Evolutionary conservation across 1,284 basidiomycete genomes (phyloP), one percentile per base, ranked within the genome.

Genomic region (Sanghuangporus sanghuang): DNA sequence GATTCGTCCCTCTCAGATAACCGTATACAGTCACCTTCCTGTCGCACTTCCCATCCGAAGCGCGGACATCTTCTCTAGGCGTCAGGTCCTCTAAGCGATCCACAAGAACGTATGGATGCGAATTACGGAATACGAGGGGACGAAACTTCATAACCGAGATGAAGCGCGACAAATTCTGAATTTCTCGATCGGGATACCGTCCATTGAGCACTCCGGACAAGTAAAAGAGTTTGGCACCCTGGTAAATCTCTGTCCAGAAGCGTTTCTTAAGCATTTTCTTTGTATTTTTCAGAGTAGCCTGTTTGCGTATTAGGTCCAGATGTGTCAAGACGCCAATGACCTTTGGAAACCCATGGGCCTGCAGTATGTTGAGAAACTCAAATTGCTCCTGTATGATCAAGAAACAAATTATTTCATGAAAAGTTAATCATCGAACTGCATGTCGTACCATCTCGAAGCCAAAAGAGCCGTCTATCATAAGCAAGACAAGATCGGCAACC

Each of bases 201-300:
- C 96, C 96, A 70, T 99, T 99, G 69, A 99, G 85, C 52, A 99
- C 95, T 16, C 97, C 97, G 0, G 94, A 96, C 55, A 99, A 89
- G 75, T 98, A 98, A 79, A 99, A 99, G 16, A 99, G 87, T 75
- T 98, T 99, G 54, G 97, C 96, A 57, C 97, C 97, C 73, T 96
- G 92, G 76, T 98, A 98, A 16, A 99, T 98, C 75, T 99, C 97
- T 0, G 96, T 95, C 96, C 97, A 99, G 79, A 99, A 99, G n/a
- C 97, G 92, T 74, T 95, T 96, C 78, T 99, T 99, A 54, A 99
- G 85, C 0, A 89, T 79, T 73, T 98, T 98, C 80, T 99, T 99
- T 59, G 95, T 96, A 57, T 88, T 87, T 66, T 91, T 92, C 56
- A 98, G 85, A 1, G 89, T 90, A 0, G 90, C 84, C 6, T 91